Conservation (phyloP, 352 stramenopile species). For the Albugo candida region DNA sequence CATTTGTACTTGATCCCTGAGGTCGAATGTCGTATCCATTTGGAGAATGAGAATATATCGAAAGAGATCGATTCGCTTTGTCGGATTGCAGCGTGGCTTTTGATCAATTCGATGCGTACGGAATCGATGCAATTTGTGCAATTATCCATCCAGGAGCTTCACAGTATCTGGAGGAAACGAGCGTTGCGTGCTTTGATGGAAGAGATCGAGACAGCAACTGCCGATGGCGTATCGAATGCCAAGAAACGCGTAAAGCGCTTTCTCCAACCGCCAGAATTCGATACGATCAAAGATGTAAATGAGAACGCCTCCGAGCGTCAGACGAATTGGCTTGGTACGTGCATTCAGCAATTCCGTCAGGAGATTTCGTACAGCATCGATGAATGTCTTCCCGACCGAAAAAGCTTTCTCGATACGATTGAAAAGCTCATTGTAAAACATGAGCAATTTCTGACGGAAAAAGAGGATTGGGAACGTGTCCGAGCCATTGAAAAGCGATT, state of each 20-base stretch:
- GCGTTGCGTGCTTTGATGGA: conserved; percentile 81
- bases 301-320: too few relatives aligned
- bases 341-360: conserved; percentile 53
- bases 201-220: conserved; percentile 24
- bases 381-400: conserved; percentile 34
- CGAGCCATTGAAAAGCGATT: conserved; percentile 37
- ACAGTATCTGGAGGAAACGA: conserved; percentile 95
- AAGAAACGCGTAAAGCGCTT: conserved; percentile 34
- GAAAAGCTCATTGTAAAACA: conserved; percentile 32
- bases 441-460: conserved; percentile 31
- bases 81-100: conserved; percentile 87
- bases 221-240: neutral
- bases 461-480: conserved; percentile 26
- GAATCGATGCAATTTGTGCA: conserved; percentile 99
- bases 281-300: neutral
- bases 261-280: conserved; percentile 19
- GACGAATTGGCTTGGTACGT: conserved; percentile 30
- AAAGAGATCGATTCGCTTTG: conserved; percentile 42
- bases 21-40: conserved; percentile 74
- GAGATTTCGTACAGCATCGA: conserved; percentile 68
- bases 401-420: conserved; percentile 50
- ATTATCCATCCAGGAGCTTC: conserved; percentile 91
- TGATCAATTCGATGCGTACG: conserved; percentile 98
- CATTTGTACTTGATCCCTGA: conserved; percentile 84
- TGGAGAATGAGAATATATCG: conserved; percentile 28